These are phyloP conservation scores for Suillus luteus DNA, from an alignment of 768 basidiomycete genomes.

Conservation along the genomic window DNA sequence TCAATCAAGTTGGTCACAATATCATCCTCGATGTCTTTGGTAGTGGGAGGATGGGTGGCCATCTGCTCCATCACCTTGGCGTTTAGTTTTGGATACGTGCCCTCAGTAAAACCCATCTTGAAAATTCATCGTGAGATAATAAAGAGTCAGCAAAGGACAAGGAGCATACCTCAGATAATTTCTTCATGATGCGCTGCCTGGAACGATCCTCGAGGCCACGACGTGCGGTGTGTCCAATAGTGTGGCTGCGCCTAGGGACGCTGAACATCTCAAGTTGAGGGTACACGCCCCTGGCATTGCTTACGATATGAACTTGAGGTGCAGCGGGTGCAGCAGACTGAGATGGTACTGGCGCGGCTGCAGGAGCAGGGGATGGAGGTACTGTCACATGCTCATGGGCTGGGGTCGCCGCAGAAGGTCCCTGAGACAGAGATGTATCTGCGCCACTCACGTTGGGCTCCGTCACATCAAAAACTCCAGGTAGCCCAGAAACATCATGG, in stretches of 20 bases:
- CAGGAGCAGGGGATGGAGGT: constrained; percentile 16
- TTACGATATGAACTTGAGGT: constrained; percentile 51
- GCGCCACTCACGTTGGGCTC: constrained; percentile 10
- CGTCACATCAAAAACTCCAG: constrained; percentile 16
- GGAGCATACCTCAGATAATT: constrained; percentile 61
- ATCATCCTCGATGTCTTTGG: constrained; percentile 63
- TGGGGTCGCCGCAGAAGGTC: constrained; percentile 11
- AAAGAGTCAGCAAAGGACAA: constrained; percentile 17
- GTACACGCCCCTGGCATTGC: constrained; percentile 59
- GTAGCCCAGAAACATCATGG: constrained; percentile 30
- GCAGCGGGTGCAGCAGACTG: constrained; percentile 14
- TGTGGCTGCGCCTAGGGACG: constrained; percentile 48
- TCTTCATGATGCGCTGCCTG: constrained; percentile 52
- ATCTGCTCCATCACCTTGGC: constrained; percentile 53
- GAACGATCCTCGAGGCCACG: constrained; percentile 26
- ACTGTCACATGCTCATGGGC: constrained; percentile 12
- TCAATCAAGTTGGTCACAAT: constrained; percentile 65
- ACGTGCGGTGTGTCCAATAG: constrained; percentile 27
- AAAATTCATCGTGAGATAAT: constrained; percentile 15
- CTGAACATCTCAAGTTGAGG: constrained; percentile 66
- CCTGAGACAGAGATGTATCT: constrained; percentile 8
- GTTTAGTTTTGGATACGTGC: constrained; percentile 52
- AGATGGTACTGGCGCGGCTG: constrained; percentile 19
- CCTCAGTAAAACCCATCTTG: constrained; percentile 77
- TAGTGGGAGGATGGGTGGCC: constrained; percentile 39